Evolutionary conservation across 164 flowering plant genomes (phyloP).

Genomic region (Chimonanthus salicifolius): DNA sequence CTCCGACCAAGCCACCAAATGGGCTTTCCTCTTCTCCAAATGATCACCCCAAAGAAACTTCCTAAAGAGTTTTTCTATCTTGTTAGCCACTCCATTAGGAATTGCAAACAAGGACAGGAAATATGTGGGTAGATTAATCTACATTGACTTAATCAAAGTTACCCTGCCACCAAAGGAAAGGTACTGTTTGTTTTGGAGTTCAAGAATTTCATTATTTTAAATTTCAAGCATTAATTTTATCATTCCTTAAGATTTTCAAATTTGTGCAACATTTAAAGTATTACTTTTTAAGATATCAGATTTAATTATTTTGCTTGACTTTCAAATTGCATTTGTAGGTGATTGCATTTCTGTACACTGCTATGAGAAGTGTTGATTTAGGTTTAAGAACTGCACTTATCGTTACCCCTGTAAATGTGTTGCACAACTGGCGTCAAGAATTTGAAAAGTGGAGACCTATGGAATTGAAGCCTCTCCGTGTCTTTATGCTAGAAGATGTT

Average conservation of each 20-base stretch:
- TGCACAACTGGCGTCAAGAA: constrained; percentile 96
- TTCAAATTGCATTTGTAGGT: constrained; percentile 47
- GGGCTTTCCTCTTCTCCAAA: too few relatives aligned
- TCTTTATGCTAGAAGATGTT: constrained; percentile 90
- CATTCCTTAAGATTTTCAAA: background rate
- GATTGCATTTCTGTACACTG: constrained; percentile 86
- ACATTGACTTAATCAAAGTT: too few relatives aligned
- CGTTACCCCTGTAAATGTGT: constrained; percentile 95
- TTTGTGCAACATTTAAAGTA: background rate
- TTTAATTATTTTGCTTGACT: background rate
- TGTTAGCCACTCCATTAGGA: too few relatives aligned
- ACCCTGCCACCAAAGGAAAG: too few relatives aligned
- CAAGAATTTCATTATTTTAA: background rate
- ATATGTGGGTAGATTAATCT: too few relatives aligned
- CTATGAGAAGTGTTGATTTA: constrained; percentile 82
- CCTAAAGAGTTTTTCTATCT: too few relatives aligned
- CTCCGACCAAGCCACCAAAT: too few relatives aligned
- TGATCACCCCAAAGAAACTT: too few relatives aligned
- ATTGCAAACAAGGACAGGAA: too few relatives aligned
- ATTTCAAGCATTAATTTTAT: background rate
- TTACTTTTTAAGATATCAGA: background rate
- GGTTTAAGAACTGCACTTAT: constrained; percentile 86
- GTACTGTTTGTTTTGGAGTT: too few relatives aligned
- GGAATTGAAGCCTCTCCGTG: constrained; percentile 77
- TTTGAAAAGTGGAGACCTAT: constrained; percentile 86